phyloP scores from a whole-genome alignment of 1,284 basidiomycete species.

The Apiotrichum domesticum region DNA sequence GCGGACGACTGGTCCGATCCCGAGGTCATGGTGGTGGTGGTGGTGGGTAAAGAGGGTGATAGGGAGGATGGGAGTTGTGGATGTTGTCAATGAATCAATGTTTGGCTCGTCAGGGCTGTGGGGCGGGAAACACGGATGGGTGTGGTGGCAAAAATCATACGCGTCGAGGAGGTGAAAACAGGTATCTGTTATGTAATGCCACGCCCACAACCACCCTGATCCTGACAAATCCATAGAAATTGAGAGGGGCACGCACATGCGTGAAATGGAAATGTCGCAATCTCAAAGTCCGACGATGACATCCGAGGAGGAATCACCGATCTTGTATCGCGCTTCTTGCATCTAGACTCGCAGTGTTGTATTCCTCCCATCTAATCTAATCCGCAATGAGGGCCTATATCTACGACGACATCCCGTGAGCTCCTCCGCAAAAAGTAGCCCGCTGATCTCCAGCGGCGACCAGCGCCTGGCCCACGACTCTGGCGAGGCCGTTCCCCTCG shows the following conservation, averaged over 20 bases:
- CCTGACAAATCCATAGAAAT: no score
- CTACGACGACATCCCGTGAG: conserved; percentile 61
- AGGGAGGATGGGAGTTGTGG: no score
- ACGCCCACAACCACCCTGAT: no score
- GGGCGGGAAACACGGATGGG: not conserved
- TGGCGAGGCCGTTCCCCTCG: conserved; percentile 52
- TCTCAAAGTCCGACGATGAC: no score
- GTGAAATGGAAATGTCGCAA: no score
- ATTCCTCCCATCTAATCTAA: no score
- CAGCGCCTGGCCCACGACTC: conserved; percentile 71
- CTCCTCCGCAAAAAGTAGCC: not conserved
- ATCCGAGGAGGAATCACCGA: no score
- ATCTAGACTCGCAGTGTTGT: no score
- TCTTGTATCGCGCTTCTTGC: no score
- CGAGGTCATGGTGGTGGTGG: not conserved
- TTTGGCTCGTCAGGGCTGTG: not conserved
- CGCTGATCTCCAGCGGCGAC: conserved; percentile 52
- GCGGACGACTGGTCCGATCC: conserved; percentile 67
- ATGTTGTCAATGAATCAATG: not conserved
- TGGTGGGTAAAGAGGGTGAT: not conserved
- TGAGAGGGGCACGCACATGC: no score
- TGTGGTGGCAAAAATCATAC: not conserved
- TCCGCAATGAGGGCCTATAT: conserved; percentile 69
- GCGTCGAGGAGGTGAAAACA: not conserved
- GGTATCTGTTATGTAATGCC: no score